Percentiles rank a stretch among this genome's conserved stretches.
Evolutionary conservation across 164 flowering plant species (phyloP).

Genomic region (Houttuynia cordata): DNA sequence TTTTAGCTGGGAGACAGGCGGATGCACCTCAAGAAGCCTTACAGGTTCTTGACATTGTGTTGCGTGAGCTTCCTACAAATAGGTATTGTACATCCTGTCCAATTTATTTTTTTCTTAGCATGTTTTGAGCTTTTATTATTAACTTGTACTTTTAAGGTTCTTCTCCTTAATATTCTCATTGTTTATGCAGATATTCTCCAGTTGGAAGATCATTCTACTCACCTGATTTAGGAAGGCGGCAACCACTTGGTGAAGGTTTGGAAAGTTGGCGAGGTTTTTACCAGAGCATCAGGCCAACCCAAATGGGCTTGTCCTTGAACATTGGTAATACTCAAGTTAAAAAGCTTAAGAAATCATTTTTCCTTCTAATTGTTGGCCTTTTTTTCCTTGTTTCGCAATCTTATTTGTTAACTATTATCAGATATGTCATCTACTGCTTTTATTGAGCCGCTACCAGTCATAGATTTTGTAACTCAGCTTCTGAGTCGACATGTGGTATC

Average conservation of each 20-base stretch:
- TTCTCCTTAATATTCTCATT: neutral
- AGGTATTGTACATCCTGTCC: constrained; percentile 24
- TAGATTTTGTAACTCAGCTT: constrained; percentile 70
- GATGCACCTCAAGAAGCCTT: constrained; percentile 99
- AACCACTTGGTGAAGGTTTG: constrained; percentile 79
- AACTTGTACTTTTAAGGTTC: too few species aligned
- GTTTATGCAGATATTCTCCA: constrained; percentile 47
- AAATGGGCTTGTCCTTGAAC: constrained; percentile 92
- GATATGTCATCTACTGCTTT: constrained; percentile 96
- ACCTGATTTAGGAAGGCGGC: constrained; percentile 69
- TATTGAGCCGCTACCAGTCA: constrained; percentile 87
- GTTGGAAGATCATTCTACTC: constrained; percentile 89
- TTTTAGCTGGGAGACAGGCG: constrained; percentile 74
- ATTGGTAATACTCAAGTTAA: constrained; percentile 37
- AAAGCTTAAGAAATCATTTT: neutral
- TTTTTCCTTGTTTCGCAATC: too few species aligned
- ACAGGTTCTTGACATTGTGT: constrained; percentile 90
- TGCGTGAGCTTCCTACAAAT: constrained; percentile 77
- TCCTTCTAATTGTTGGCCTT: neutral
- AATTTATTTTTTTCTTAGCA: neutral
- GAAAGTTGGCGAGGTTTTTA: constrained; percentile 98
- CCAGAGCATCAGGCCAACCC: constrained; percentile 96
- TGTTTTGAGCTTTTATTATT: neutral
- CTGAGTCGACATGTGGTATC: constrained; percentile 64
- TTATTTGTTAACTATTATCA: constrained; percentile 6